A percentile compares a stretch with the other conserved stretches of the same genome.
Conservation (phyloP, 345 rosid species). For the Alliaria petiolata region DNA sequence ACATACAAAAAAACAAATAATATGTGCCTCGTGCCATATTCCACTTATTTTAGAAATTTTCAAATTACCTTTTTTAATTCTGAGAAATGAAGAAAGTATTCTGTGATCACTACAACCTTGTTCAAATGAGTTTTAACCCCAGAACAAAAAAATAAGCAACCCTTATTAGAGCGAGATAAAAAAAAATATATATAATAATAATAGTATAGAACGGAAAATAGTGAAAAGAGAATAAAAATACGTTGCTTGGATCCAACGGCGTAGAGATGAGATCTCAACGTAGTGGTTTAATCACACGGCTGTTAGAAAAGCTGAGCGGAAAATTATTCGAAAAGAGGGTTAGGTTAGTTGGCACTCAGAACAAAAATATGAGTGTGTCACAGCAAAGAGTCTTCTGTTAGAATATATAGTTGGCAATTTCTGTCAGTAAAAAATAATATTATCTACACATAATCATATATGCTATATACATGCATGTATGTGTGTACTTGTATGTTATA, state of each 20-base stretch:
- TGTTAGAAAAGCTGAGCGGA: slow-evolving; percentile 26
- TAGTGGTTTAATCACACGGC: slow-evolving; percentile 35
- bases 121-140: neutral
- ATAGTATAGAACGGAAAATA: neutral
- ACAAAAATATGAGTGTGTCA: slow-evolving; percentile 58
- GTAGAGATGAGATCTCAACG: slow-evolving; percentile 30
- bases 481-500: slow-evolving; percentile 22
- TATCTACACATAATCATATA: neutral
- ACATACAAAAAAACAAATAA: neutral
- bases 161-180: neutral
- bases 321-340: slow-evolving; percentile 37
- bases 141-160: neutral
- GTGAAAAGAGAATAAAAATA: slow-evolving; percentile 7
- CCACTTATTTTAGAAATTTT: neutral
- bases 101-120: neutral
- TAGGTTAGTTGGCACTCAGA: slow-evolving; percentile 57
- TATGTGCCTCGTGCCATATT: slow-evolving; percentile 15
- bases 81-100: neutral
- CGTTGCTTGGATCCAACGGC: slow-evolving; percentile 33
- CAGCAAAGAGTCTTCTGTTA: slow-evolving; percentile 66
- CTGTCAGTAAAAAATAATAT: slow-evolving; percentile 53
- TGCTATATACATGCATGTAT: slow-evolving; percentile 27
- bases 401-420: slow-evolving; percentile 64
- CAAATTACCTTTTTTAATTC: neutral
- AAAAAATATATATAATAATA: neutral